Conservation (phyloP, 140 eudicot species). For the Anethum foeniculum region DNA sequence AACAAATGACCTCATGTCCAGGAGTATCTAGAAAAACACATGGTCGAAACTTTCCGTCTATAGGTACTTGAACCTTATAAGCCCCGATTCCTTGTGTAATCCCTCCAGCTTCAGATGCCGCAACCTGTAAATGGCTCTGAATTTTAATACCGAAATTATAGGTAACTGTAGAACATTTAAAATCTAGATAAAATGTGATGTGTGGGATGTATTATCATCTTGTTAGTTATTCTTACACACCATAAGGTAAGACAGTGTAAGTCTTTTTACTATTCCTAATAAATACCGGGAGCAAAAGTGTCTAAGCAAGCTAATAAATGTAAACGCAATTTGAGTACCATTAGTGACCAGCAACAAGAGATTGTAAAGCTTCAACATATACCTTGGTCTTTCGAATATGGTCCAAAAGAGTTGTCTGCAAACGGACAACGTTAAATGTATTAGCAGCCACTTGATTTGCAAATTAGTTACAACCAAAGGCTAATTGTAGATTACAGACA, state of each 20-base stretch:
- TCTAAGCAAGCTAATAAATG: slow-evolving; percentile 8
- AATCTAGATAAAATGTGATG: neutral
- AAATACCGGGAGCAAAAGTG: neutral
- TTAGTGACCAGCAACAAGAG: slow-evolving; percentile 5
- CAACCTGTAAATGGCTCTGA: slow-evolving; percentile 44
- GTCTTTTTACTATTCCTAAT: neutral
- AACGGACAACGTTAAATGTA: slow-evolving; percentile 13
- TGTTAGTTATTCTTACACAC: neutral
- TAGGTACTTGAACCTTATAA: slow-evolving; percentile 76
- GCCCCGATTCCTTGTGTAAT: slow-evolving; percentile 99
- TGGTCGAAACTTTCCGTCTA: slow-evolving; percentile 62
- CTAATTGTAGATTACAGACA: neutral
- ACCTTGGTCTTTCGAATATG: slow-evolving; percentile 90
- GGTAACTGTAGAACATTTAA: neutral
- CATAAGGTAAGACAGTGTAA: neutral
- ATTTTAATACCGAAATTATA: neutral
- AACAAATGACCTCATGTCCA: slow-evolving; percentile 75
- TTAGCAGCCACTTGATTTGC: slow-evolving; percentile 21
- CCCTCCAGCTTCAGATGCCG: slow-evolving; percentile 98
- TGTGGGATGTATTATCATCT: neutral
- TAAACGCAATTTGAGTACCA: neutral
- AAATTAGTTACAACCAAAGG: neutral
- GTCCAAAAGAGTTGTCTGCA: slow-evolving; percentile 94
- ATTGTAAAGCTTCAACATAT: slow-evolving; percentile 7
- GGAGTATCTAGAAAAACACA: slow-evolving; percentile 98